These are phyloP conservation scores for Echeveria elegans DNA, from an alignment of 164 flowering plant species.

Conservation along the genomic window DNA sequence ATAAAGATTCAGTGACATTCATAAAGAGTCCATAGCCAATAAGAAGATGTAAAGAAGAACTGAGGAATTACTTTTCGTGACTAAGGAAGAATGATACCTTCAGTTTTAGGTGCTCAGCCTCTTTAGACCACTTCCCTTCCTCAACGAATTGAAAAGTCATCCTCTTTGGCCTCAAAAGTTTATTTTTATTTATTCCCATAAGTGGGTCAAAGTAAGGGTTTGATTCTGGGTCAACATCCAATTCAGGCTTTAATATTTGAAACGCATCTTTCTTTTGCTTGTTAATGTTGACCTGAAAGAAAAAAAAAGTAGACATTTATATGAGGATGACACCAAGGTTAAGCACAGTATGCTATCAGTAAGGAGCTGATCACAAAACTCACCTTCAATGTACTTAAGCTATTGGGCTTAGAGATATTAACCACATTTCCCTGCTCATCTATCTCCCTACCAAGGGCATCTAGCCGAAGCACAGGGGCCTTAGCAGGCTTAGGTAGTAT, in stretches of 20 bases:
- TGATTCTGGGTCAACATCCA: slow-evolving; percentile 76
- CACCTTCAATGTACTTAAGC: slow-evolving; percentile 92
- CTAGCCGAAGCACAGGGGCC: slow-evolving; percentile 95
- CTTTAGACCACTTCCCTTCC: slow-evolving; percentile 97
- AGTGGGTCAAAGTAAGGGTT: slow-evolving; percentile 80
- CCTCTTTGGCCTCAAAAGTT: slow-evolving; percentile 85
- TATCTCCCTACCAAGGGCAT: slow-evolving; percentile 89
- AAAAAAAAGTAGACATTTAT: slow-evolving; percentile 10
- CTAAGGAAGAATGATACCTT: slow-evolving; percentile 42
- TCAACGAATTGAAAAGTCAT: slow-evolving; percentile 91
- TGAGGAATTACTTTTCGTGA: background rate
- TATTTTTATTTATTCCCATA: slow-evolving; percentile 83
- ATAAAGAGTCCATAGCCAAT: background rate
- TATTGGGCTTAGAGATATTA: slow-evolving; percentile 60
- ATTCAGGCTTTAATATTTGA: slow-evolving; percentile 84
- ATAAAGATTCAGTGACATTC: background rate
- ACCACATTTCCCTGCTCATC: slow-evolving; percentile 97
- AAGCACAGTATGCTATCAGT: background rate
- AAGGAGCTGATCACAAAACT: background rate
- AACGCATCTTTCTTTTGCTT: slow-evolving; percentile 97
- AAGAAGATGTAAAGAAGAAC: background rate
- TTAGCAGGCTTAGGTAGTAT: slow-evolving; percentile 75
- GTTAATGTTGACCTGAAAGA: slow-evolving; percentile 92
- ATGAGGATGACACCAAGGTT: slow-evolving; percentile 4
- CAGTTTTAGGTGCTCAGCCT: slow-evolving; percentile 71